Evolutionary conservation across 2,329 filamentous ascomycete genomes (phyloP).

Genomic region (Aspergillus pseudotamarii): DNA sequence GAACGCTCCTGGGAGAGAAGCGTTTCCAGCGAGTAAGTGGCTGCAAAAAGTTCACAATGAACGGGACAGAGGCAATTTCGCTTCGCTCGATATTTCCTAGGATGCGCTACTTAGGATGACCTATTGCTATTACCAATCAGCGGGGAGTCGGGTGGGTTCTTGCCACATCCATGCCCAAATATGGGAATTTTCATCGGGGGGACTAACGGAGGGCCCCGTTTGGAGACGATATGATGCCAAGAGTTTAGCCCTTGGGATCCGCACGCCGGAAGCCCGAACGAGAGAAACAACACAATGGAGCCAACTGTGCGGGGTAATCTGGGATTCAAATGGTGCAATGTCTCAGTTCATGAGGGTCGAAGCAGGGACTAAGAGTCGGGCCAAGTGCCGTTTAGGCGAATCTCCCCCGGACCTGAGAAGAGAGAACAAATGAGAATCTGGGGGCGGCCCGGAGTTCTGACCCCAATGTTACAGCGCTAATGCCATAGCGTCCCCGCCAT

Average conservation of each 20-base stretch:
- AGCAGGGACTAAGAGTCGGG: constrained; percentile 3
- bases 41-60: neutral
- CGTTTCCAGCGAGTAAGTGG: neutral
- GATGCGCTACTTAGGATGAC: neutral
- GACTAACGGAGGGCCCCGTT: neutral
- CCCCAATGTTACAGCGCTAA: constrained; percentile 15
- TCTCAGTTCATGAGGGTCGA: constrained; percentile 12
- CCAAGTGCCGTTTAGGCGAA: constrained; percentile 9
- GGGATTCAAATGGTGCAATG: constrained; percentile 7
- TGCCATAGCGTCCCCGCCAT: constrained; percentile 6
- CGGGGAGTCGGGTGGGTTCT: neutral
- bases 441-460: constrained; percentile 22
- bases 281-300: neutral
- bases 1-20: neutral
- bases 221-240: neutral
- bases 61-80: neutral
- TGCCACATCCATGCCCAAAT: neutral
- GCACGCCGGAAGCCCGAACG: neutral
- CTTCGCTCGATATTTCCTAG: neutral
- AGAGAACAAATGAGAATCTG: constrained; percentile 27
- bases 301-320: constrained; percentile 9
- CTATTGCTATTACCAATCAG: neutral
- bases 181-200: neutral
- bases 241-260: neutral
- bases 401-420: constrained; percentile 5